Conservation (phyloP, 164 flowering plant genomes). For the Annona cherimola region DNA sequence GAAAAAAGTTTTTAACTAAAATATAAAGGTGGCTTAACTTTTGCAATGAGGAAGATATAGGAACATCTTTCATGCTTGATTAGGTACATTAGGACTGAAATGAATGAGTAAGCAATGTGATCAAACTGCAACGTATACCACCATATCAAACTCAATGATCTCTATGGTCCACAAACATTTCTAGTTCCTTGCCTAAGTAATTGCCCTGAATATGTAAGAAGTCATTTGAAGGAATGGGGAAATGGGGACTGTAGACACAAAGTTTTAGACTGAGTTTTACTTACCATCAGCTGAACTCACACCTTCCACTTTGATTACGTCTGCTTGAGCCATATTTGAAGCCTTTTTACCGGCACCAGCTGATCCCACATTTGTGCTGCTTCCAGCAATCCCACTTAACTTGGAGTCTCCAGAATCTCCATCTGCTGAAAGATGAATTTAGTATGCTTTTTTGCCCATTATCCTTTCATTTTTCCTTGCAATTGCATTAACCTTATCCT, state of each 20-base stretch:
- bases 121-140: background rate
- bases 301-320: conserved; percentile 60
- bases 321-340: conserved; percentile 29
- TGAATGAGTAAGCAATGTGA: background rate
- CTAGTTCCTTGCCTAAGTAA: background rate
- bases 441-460: background rate
- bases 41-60: background rate
- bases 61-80: background rate
- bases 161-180: background rate
- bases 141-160: background rate
- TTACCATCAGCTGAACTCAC: conserved; percentile 15
- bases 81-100: background rate
- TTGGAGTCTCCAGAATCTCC: conserved; percentile 23
- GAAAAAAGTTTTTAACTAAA: background rate
- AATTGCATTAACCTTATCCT: background rate
- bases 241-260: background rate
- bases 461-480: background rate
- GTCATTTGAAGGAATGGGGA: background rate
- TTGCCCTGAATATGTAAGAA: background rate
- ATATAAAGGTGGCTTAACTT: background rate
- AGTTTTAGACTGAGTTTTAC: background rate
- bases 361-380: conserved; percentile 25
- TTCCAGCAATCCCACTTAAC: conserved; percentile 28
- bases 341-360: conserved; percentile 44
- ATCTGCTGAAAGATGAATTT: conserved; percentile 21